Conservation (phyloP, 257 asterid species). For the Leonotis leonurus region DNA sequence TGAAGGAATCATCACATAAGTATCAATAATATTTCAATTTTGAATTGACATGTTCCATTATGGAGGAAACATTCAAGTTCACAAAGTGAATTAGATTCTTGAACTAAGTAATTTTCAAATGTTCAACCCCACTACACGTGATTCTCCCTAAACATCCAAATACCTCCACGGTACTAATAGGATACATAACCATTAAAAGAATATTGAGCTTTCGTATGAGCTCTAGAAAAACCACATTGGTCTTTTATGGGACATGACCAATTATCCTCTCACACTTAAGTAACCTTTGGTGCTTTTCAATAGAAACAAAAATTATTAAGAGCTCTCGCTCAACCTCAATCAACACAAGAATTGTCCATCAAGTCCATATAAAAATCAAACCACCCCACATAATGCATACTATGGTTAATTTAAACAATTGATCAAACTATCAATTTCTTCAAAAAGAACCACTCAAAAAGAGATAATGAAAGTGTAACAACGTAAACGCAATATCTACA, state of each 20-base stretch:
- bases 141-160: not conserved
- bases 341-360: not conserved
- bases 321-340: not conserved
- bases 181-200: not conserved
- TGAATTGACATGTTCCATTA: not conserved
- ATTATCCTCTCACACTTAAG: not conserved
- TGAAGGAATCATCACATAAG: too few relatives aligned
- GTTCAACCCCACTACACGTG: not conserved
- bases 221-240: not conserved
- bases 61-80: not conserved
- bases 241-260: not conserved
- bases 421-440: too few relatives aligned
- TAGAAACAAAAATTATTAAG: not conserved
- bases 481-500: too few relatives aligned
- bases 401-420: too few relatives aligned
- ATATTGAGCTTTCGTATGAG: not conserved
- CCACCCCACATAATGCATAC: too few relatives aligned
- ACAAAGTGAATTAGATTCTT: not conserved
- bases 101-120: not conserved
- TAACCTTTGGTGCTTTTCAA: not conserved
- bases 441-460: not conserved
- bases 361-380: too few relatives aligned
- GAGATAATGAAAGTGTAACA: too few relatives aligned
- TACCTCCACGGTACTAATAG: not conserved
- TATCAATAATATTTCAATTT: not conserved